These are phyloP conservation scores for Alopecurus myosuroides DNA, from an alignment of 176 grass and related monocot genomes.

Conservation along the genomic window DNA sequence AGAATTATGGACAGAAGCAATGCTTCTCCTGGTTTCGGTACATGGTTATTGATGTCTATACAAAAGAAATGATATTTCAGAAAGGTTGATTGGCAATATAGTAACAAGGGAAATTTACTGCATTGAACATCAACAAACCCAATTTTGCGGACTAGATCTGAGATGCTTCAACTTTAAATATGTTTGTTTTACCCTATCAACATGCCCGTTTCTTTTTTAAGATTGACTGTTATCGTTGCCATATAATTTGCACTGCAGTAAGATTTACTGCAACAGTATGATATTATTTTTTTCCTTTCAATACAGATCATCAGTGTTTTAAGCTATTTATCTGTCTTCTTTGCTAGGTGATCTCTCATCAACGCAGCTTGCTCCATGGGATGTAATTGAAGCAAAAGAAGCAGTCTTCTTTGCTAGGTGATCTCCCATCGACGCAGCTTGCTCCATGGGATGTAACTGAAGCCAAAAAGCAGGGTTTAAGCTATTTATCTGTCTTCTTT, in stretches of 20 bases:
- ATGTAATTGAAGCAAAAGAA: background rate
- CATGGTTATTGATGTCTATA: background rate
- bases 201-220: background rate
- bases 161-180: background rate
- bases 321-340: background rate
- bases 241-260: background rate
- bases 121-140: background rate
- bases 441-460: background rate
- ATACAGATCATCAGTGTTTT: background rate
- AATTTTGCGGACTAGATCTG: background rate
- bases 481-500: too few species aligned
- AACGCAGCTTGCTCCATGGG: background rate
- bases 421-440: background rate
- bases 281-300: background rate
- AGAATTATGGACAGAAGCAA: background rate
- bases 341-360: background rate
- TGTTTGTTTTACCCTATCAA: background rate
- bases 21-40: background rate
- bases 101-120: background rate
- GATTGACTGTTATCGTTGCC: background rate
- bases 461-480: background rate
- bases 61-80: background rate
- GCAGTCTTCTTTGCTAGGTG: background rate
- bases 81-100: background rate
- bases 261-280: background rate